phyloP scores from a whole-genome alignment of 1,284 basidiomycete genomes.

The Ganoderma boninense region DNA sequence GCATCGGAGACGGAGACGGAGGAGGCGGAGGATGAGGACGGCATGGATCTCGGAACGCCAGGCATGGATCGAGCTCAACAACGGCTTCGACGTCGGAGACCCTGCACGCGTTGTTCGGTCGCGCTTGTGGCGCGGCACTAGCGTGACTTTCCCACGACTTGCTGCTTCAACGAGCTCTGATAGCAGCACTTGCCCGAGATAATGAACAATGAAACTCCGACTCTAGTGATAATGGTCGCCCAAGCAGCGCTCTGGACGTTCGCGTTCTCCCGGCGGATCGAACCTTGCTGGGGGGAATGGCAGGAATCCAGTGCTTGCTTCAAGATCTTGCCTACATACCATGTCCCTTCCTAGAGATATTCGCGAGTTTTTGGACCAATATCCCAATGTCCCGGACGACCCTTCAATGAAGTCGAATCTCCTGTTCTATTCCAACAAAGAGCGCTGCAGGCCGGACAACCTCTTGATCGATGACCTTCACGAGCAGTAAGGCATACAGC shows the following conservation, averaged over 20 bases:
- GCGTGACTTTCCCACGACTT: conserved; percentile 11
- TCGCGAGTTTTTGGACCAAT: conserved; percentile 67
- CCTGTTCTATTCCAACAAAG: conserved; percentile 68
- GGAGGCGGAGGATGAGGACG: conserved; percentile 31
- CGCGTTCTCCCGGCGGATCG: conserved; percentile 11
- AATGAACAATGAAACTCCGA: background rate
- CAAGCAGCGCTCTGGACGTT: background rate
- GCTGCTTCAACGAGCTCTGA: conserved; percentile 11
- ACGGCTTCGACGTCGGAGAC: conserved; percentile 6
- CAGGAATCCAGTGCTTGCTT: too few relatives aligned
- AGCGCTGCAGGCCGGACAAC: conserved; percentile 68
- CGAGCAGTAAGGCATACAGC: conserved; percentile 51
- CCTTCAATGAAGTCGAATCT: conserved; percentile 56
- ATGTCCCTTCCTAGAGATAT: conserved; percentile 61
- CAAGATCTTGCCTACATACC: background rate
- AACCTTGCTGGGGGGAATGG: too few relatives aligned
- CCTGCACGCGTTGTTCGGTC: conserved; percentile 22
- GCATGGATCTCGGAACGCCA: conserved; percentile 22
- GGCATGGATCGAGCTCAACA: conserved; percentile 25
- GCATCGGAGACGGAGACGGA: conserved; percentile 39
- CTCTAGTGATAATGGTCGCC: conserved; percentile 1
- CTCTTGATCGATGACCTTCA: conserved; percentile 71
- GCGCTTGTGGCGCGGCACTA: conserved; percentile 27
- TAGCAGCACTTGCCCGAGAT: background rate
- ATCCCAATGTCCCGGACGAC: conserved; percentile 58